A percentile compares a stretch with the other conserved stretches of the same genome.
These are phyloP conservation scores for Penicillium griseofulvum DNA, from an alignment of 2,329 filamentous ascomycete genomes.

Conservation along the genomic window DNA sequence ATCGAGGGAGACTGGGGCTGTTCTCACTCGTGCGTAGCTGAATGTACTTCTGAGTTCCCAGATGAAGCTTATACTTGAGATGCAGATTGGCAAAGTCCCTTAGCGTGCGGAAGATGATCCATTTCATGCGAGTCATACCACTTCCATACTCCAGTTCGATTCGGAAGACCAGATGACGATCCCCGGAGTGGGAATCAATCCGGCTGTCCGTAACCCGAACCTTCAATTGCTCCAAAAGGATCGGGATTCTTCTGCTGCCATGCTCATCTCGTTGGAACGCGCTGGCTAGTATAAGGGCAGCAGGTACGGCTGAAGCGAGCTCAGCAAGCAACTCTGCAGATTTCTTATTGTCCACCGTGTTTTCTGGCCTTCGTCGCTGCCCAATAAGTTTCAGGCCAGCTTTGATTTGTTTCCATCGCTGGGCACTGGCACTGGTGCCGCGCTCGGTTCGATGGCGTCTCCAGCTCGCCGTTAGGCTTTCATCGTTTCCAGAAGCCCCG, in stretches of 20 bases:
- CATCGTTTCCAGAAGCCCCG: slow-evolving; percentile 57
- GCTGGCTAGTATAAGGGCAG: slow-evolving; percentile 88
- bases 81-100: slow-evolving; percentile 91
- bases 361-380: slow-evolving; percentile 77
- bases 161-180: slow-evolving; percentile 79
- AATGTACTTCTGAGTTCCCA: slow-evolving; percentile 78
- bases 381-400: slow-evolving; percentile 76
- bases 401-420: slow-evolving; percentile 92
- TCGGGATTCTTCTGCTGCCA: slow-evolving; percentile 89
- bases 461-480: slow-evolving; percentile 60
- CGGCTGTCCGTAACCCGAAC: slow-evolving; percentile 80
- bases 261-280: slow-evolving; percentile 98
- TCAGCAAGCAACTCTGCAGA: slow-evolving; percentile 96
- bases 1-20: slow-evolving; percentile 79
- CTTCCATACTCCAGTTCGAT: slow-evolving; percentile 96
- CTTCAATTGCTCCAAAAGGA: slow-evolving; percentile 91
- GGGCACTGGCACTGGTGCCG: slow-evolving; percentile 68
- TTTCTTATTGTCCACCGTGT: slow-evolving; percentile 85
- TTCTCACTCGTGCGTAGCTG: slow-evolving; percentile 66
- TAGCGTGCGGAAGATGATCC: slow-evolving; percentile 84
- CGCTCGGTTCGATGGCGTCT: slow-evolving; percentile 57
- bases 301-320: slow-evolving; percentile 84
- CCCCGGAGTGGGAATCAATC: slow-evolving; percentile 55
- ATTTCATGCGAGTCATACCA: slow-evolving; percentile 92
- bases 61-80: slow-evolving; percentile 84